A percentile compares a stretch with the other conserved stretches of the same genome.
Conservation (phyloP, 768 basidiomycete genomes). For the Leccinellum albellum region DNA sequence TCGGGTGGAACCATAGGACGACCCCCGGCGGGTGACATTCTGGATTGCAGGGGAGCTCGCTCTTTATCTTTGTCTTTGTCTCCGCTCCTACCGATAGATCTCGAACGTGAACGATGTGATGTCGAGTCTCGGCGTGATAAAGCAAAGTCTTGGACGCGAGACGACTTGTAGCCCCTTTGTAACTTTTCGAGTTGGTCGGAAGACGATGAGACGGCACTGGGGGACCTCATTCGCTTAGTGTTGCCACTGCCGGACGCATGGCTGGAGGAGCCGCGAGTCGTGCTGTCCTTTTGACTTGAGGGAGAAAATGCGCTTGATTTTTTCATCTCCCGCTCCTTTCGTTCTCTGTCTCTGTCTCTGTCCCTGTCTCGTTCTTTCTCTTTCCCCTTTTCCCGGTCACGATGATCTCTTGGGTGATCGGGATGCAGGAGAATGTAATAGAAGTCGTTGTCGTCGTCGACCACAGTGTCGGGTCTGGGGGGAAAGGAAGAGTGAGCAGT, state of each 20-base stretch:
- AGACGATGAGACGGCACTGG: slow-evolving; percentile 17
- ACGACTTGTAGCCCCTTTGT: slow-evolving; percentile 12
- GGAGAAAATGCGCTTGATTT: slow-evolving; percentile 13
- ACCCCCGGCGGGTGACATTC: background rate
- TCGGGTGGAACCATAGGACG: slow-evolving; percentile 3
- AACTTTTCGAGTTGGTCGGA: slow-evolving; percentile 28
- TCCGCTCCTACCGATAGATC: slow-evolving; percentile 10
- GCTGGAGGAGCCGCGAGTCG: no score
- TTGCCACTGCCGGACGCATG: slow-evolving; percentile 8
- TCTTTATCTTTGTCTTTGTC: slow-evolving; percentile 5
- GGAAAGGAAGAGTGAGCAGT: slow-evolving; percentile 26
- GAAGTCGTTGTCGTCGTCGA: slow-evolving; percentile 22
- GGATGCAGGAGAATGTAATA: slow-evolving; percentile 14
- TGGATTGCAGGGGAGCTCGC: background rate
- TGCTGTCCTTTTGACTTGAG: slow-evolving; percentile 17
- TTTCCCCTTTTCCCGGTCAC: slow-evolving; percentile 10
- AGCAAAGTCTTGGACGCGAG: background rate
- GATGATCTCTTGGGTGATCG: slow-evolving; percentile 10
- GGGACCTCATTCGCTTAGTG: slow-evolving; percentile 20
- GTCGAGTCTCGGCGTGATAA: slow-evolving; percentile 7
- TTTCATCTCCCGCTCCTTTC: background rate
- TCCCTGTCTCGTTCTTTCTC: background rate
- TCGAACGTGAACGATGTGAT: slow-evolving; percentile 8
- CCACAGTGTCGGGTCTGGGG: slow-evolving; percentile 16
- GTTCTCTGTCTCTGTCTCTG: background rate